Base-by-base conservation (phyloP, 78 protist species). In the Neovahlkampfia damariscottae region DNA sequence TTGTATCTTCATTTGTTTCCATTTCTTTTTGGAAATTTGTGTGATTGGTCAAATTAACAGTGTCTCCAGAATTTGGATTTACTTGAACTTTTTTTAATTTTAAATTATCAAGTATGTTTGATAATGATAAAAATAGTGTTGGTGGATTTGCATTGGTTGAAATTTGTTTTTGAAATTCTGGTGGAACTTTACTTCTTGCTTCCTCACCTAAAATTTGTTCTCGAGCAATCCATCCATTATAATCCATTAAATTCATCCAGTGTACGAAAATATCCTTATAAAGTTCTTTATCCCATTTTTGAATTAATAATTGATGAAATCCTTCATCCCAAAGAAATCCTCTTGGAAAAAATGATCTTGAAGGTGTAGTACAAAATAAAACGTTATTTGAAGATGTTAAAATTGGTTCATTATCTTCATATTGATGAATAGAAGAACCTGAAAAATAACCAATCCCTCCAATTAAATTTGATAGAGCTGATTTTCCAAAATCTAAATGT, bases 321-420 rank as follows among this genome's bases (percentile, higher is more conserved):
- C 95, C 98, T 58, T 95, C 98, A 81, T 95, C 98, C 98, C 98
- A 95, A n/a, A 93, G 41, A 35, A 93, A 95, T 28, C 96, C 96
- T n/a, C 98, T 82, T 70, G 97, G 96, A 74, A 93, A 92, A 32
- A 83, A 80, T 38, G 94, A n/a, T 36, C 98, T 77, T 19, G 91
- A 83, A 27, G 98, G 98, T 9, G 85, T 79, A 8, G 91, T 90
- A 27, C 88, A 37, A 67, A 81, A 83, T 30, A 93, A 84, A 36
- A 59, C 28, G 69, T 31, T 31, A 5, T 76, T 66, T 4, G 39
- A 35, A 28, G 27, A 38, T 27, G n/a, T n/a, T 34, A 2, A 3
- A 31, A 6, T 34, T 39, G 2, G 38, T 4, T 37, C 9, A 36
- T 37, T 2, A 6, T 32, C 72, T 72, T 72, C 79, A 40, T 67